Base-by-base conservation (phyloP, 108 stramenopile species). In the Cyclotella atomus region DNA sequence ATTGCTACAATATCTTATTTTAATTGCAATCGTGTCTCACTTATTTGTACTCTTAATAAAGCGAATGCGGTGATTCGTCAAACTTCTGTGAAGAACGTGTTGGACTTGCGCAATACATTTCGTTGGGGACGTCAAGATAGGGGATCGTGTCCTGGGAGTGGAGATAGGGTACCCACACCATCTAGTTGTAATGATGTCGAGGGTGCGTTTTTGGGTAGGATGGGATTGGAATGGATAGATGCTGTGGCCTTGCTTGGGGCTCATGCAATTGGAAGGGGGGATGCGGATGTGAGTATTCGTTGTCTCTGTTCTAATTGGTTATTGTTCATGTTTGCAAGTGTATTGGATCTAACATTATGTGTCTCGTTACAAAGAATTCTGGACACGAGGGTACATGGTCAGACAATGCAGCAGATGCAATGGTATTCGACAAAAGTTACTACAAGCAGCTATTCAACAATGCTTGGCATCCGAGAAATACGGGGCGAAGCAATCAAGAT, bases 161-260 rank as follows among this genome's bases (percentile, higher is more conserved):
- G 50, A 16, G 34, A 34, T 30, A 65, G 81, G 21, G 50, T 82
- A 23, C 81, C 77, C 12, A 62, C 25, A 23, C 65, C 77, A 20
- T 9, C 23, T 19, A 21, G 47, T 8, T 82, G 81, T 38, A 15
- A 35, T 52, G 46, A 82, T 33, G 77, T 73, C 0, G 73, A 82
- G 52, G 72, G 53, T 0, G 59, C 68, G 8, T 82, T 82, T 61
- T 20, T 82, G 0, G 67, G 57, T 12, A 67, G 77, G 49, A 78
- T 82, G 81, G 81, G 81, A 17, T 41, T 78, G 66, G 72, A 49
- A 19, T 79, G 77, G 77, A 57, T 14, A 21, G 81, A 79, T 74
- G 81, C 77, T 27, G 77, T 78, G 20, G 76, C 77, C 15, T 61
- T 82, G 50, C 41, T 82, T 7, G 81, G 77, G 1, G 81, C 81